Conservation (phyloP, 371 early-diverging fungal genomes). For the Lichtheimia ramosa region DNA sequence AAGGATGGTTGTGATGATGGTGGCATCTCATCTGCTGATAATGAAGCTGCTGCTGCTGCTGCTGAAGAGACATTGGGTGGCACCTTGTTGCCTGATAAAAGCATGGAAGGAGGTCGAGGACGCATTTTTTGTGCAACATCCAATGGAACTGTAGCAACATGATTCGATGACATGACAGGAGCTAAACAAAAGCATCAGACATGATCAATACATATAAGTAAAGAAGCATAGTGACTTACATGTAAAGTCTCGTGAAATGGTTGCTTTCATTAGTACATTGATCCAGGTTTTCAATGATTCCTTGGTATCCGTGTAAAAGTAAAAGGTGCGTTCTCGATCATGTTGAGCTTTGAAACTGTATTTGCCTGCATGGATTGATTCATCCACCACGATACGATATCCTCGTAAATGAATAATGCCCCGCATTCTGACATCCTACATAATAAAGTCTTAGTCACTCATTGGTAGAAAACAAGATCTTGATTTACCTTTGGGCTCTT, state of each 20-base stretch:
- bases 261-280: slow-evolving; percentile 72
- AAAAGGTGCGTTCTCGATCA: slow-evolving; percentile 57
- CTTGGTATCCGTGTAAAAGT: slow-evolving; percentile 64
- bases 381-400: slow-evolving; percentile 50
- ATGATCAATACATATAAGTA: slow-evolving; percentile 9
- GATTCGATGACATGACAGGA: slow-evolving; percentile 67
- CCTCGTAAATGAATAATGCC: slow-evolving; percentile 50
- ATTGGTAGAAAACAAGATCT: not conserved
- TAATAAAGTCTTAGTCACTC: not conserved
- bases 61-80: no score
- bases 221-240: not conserved
- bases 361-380: slow-evolving; percentile 57
- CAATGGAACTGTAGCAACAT: slow-evolving; percentile 62
- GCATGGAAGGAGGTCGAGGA: slow-evolving; percentile 65
- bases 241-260: slow-evolving; percentile 58
- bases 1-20: not conserved
- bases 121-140: slow-evolving; percentile 62
- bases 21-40: not conserved
- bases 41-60: not conserved
- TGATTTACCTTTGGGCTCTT: slow-evolving; percentile 55
- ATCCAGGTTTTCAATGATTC: slow-evolving; percentile 62
- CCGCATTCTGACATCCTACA: slow-evolving; percentile 47
- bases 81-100: slow-evolving; percentile 13
- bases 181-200: slow-evolving; percentile 13
- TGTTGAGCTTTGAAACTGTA: slow-evolving; percentile 63